Evolutionary conservation across 2,329 filamentous ascomycete species (phyloP).

Genomic region (Elsinoe perseae): DNA sequence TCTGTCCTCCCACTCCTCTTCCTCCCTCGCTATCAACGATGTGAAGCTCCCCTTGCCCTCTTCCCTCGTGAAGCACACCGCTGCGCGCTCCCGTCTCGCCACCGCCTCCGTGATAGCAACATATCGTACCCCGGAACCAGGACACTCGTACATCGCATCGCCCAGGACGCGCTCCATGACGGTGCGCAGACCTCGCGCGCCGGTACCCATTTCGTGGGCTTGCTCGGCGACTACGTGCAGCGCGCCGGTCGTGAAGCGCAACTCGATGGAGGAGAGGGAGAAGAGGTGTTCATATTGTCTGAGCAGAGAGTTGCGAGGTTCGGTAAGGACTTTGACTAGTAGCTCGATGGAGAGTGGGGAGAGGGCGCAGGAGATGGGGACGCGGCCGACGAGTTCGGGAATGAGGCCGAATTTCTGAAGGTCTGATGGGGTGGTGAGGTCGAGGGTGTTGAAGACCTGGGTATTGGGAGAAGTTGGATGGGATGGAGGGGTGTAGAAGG

Average conservation of each 20-base stretch:
- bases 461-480: constrained; percentile 45
- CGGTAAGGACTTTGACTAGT: constrained; percentile 81
- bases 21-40: constrained; percentile 35
- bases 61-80: constrained; percentile 39
- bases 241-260: constrained; percentile 75
- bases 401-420: constrained; percentile 64
- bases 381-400: constrained; percentile 88
- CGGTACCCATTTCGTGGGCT: constrained; percentile 62
- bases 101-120: constrained; percentile 41
- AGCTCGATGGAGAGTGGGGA: constrained; percentile 61
- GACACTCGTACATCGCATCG: constrained; percentile 42
- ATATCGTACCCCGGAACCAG: constrained; percentile 38
- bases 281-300: constrained; percentile 87
- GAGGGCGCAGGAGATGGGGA: constrained; percentile 83
- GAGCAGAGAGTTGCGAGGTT: constrained; percentile 81
- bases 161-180: constrained; percentile 42
- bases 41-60: constrained; percentile 34
- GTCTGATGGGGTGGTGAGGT: constrained; percentile 67
- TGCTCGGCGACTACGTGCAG: constrained; percentile 74
- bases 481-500: constrained; percentile 42
- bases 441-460: constrained; percentile 62
- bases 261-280: constrained; percentile 64
- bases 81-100: constrained; percentile 35
- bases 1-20: constrained; percentile 40
- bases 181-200: constrained; percentile 45